Evolutionary conservation across 108 stramenopile genomes (phyloP).

Genomic region (Aurantiochytrium sp.): DNA sequence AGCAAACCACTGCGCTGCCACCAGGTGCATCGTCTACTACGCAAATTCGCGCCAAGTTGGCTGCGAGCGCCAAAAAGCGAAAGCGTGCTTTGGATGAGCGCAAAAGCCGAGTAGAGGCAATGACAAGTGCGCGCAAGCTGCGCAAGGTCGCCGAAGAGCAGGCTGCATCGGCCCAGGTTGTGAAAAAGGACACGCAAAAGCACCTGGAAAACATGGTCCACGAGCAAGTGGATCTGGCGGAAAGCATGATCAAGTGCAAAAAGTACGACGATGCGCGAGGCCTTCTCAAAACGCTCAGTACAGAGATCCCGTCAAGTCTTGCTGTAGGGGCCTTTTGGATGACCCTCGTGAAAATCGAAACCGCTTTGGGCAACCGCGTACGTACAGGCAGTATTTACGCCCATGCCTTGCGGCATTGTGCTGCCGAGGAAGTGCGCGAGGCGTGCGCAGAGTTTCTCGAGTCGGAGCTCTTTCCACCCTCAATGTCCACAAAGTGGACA

Average conservation of each 20-base stretch:
- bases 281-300: background rate
- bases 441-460: background rate
- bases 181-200: constrained; percentile 10
- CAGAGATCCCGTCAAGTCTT: background rate
- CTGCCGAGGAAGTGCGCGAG: background rate
- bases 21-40: background rate
- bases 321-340: background rate
- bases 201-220: background rate
- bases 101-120: background rate
- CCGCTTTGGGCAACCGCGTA: background rate
- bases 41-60: background rate
- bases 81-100: background rate
- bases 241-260: background rate
- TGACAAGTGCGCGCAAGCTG: background rate
- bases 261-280: background rate
- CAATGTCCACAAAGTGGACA: background rate
- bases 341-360: background rate
- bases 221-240: background rate
- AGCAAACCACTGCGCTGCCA: background rate
- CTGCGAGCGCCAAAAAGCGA: background rate
- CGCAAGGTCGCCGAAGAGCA: background rate
- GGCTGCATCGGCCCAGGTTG: background rate
- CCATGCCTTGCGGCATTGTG: background rate
- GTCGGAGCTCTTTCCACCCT: background rate
- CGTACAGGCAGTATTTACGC: background rate